phyloP scores from a whole-genome alignment of 441 rosid genomes.

The Adansonia madagascariensis region DNA sequence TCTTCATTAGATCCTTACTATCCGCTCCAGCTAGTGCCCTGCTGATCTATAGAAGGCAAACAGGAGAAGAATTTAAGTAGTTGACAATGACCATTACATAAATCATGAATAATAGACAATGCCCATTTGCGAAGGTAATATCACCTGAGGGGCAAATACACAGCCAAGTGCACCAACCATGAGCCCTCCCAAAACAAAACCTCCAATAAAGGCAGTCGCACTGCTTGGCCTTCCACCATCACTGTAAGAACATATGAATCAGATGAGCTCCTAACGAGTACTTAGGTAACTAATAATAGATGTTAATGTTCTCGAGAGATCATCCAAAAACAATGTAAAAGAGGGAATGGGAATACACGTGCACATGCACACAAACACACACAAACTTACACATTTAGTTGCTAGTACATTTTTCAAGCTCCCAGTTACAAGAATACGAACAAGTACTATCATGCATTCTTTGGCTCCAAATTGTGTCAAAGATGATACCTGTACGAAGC shows the following conservation, averaged over 20 bases:
- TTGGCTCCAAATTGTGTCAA: neutral
- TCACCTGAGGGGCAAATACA: constrained; percentile 91
- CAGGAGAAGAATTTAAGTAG: constrained; percentile 13
- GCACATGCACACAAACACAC: neutral
- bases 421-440: constrained; percentile 9
- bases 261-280: constrained; percentile 5
- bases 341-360: neutral
- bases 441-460: neutral
- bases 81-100: neutral
- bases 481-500: constrained; percentile 71
- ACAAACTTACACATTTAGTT: neutral
- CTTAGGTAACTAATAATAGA: neutral
- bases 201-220: constrained; percentile 75
- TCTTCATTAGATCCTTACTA: constrained; percentile 84
- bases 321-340: constrained; percentile 1
- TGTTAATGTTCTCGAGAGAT: constrained; percentile 1
- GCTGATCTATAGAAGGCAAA: constrained; percentile 62
- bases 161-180: constrained; percentile 93
- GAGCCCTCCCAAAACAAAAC: constrained; percentile 88
- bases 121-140: constrained; percentile 24
- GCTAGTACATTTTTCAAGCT: neutral
- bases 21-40: constrained; percentile 84
- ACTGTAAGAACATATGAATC: constrained; percentile 42
- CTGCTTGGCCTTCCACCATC: constrained; percentile 63
- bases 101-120: neutral